Percentiles rank a stretch among this genome's conserved stretches.
These are phyloP conservation scores for Epichloe sylvatica DNA, from an alignment of 2,329 filamentous ascomycete genomes.

Conservation along the genomic window DNA sequence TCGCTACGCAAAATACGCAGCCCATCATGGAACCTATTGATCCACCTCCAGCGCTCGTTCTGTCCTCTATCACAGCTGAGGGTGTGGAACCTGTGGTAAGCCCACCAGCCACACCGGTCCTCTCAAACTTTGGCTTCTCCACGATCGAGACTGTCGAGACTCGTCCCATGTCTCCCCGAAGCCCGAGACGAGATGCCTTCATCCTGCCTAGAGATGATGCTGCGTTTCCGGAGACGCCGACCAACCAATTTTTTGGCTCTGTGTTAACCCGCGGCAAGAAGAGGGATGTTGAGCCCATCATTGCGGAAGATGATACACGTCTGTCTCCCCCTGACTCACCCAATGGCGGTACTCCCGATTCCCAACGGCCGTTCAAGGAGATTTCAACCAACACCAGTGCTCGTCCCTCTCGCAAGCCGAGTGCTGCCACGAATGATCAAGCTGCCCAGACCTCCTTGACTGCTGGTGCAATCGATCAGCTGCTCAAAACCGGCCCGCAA, in stretches of 20 bases:
- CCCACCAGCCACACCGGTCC: conserved; percentile 14
- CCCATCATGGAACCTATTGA: conserved; percentile 11
- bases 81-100: conserved; percentile 22
- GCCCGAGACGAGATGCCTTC: conserved; percentile 40
- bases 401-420: conserved; percentile 25
- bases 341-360: conserved; percentile 36
- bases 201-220: conserved; percentile 37
- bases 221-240: conserved; percentile 24
- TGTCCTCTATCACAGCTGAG: conserved; percentile 24
- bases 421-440: conserved; percentile 46
- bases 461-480: conserved; percentile 64
- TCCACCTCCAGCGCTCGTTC: conserved; percentile 16
- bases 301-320: conserved; percentile 52
- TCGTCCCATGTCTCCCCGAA: conserved; percentile 32
- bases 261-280: conserved; percentile 31
- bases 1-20: conserved; percentile 19
- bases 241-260: conserved; percentile 30
- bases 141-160: conserved; percentile 32
- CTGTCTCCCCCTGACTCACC: conserved; percentile 32
- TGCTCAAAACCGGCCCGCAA: conserved; percentile 39
- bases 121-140: conserved; percentile 28
- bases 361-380: conserved; percentile 45
- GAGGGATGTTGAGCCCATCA: conserved; percentile 29
- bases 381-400: conserved; percentile 43
- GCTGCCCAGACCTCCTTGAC: conserved; percentile 74